A percentile compares a stretch with the other conserved stretches of the same genome.
These are phyloP conservation scores for Diplocarpon rosae DNA, from an alignment of 2,329 filamentous ascomycete species.

Conservation along the genomic window DNA sequence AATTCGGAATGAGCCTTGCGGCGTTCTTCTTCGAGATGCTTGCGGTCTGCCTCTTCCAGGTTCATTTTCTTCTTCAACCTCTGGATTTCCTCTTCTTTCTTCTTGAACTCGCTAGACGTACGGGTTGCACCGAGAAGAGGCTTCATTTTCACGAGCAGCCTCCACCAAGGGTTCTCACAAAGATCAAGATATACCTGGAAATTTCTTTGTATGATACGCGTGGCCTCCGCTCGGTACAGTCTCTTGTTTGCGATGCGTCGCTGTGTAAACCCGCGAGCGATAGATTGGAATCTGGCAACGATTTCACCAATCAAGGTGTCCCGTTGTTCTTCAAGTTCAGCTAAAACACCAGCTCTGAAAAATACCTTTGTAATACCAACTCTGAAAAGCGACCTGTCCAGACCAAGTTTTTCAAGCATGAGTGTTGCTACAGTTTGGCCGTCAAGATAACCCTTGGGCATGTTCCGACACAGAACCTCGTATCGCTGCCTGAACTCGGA, in stretches of 20 bases:
- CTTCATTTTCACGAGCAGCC: constrained; percentile 87
- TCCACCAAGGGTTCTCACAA: constrained; percentile 94
- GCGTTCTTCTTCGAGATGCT: constrained; percentile 81
- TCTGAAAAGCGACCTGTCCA: constrained; percentile 80
- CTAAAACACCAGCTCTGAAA: constrained; percentile 90
- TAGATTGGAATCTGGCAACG: constrained; percentile 84
- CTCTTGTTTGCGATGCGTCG: constrained; percentile 84
- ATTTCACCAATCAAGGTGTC: constrained; percentile 89
- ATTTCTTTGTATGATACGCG: constrained; percentile 87
- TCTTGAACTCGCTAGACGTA: constrained; percentile 88
- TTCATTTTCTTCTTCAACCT: constrained; percentile 76
- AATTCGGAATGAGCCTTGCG: constrained; percentile 80
- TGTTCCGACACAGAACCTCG: constrained; percentile 79
- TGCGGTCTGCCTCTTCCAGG: constrained; percentile 60
- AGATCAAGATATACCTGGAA: constrained; percentile 86
- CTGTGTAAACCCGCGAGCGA: constrained; percentile 82
- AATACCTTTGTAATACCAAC: constrained; percentile 97
- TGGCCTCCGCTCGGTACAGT: constrained; percentile 88
- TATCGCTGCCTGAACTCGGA: constrained; percentile 92
- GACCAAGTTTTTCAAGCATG: constrained; percentile 79
- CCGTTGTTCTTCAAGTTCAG: constrained; percentile 91
- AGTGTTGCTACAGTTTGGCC: constrained; percentile 75
- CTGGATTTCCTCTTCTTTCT: constrained; percentile 85
- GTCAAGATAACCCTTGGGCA: constrained; percentile 85
- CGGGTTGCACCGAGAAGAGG: constrained; percentile 85